A percentile compares a stretch with the other conserved stretches of the same genome.
Evolutionary conservation across 305 asterid genomes (phyloP).

Genomic region (Ilex paraguariensis): DNA sequence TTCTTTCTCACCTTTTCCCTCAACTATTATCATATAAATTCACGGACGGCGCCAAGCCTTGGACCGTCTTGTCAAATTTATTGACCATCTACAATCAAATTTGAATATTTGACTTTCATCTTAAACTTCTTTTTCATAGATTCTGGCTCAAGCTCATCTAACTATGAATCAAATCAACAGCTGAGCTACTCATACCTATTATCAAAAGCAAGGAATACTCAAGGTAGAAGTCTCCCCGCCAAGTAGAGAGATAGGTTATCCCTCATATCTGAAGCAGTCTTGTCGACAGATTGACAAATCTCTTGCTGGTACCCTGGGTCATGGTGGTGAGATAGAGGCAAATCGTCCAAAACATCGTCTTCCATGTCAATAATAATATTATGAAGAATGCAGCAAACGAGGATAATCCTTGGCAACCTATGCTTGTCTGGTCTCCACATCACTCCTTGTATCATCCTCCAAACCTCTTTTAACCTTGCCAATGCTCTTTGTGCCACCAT

Average conservation of each 20-base stretch:
- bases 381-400: slow-evolving; percentile 39
- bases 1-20: neutral
- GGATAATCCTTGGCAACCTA: slow-evolving; percentile 8
- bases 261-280: slow-evolving; percentile 47
- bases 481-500: slow-evolving; percentile 6
- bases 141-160: neutral
- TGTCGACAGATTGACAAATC: slow-evolving; percentile 49
- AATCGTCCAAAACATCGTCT: slow-evolving; percentile 34
- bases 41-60: neutral
- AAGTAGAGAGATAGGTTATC: slow-evolving; percentile 50
- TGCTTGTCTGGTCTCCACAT: slow-evolving; percentile 11
- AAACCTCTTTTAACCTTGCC: slow-evolving; percentile 8
- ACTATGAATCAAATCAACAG: too few species aligned
- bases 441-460: slow-evolving; percentile 9
- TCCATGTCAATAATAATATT: slow-evolving; percentile 81
- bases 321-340: slow-evolving; percentile 28
- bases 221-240: slow-evolving; percentile 27
- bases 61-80: neutral
- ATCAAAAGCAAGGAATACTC: slow-evolving; percentile 7
- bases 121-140: neutral
- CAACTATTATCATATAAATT: neutral
- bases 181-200: neutral
- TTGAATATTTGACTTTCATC: neutral
- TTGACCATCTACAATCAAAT: neutral
- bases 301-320: slow-evolving; percentile 62